Percentiles rank a stretch among this genome's conserved stretches.
Conservation (phyloP, 192 early-diverging fungal genomes). For the Linnemannia zychae region DNA sequence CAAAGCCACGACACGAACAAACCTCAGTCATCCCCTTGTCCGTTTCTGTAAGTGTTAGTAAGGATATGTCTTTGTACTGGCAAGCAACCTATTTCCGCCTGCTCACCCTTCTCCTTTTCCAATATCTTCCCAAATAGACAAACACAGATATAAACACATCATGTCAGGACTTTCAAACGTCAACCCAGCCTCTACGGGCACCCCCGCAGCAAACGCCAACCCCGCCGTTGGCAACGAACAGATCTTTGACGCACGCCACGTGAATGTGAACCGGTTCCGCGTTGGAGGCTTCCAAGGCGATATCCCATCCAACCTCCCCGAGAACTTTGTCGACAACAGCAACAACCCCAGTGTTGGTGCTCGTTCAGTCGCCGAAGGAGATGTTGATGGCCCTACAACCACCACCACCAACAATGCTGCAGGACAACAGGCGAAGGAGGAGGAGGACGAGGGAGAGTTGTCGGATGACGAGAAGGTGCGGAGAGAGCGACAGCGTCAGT, state of each 20-base stretch:
- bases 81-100: not conserved
- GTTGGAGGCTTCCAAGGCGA: conserved; percentile 29
- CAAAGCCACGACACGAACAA: not conserved
- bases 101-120: not conserved
- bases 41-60: not conserved
- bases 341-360: not conserved
- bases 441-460: conserved; percentile 12
- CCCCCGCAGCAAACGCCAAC: not conserved
- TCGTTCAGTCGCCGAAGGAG: not conserved
- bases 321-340: not conserved
- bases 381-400: not conserved
- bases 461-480: conserved; percentile 24
- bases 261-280: conserved; percentile 17
- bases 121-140: not conserved
- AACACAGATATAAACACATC: not conserved
- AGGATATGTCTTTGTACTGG: not conserved
- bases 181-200: not conserved
- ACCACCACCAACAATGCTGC: not conserved
- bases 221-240: not conserved
- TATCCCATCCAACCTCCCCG: not conserved
- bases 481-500: conserved; percentile 8
- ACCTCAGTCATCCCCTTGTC: not conserved
- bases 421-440: not conserved
- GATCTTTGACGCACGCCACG: conserved; percentile 12
- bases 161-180: conserved; percentile 14